Percentiles rank a stretch among this genome's conserved stretches.
Evolutionary conservation across 2,329 filamentous ascomycete genomes (phyloP).

Genomic region (Coleophoma eucalyptorum): DNA sequence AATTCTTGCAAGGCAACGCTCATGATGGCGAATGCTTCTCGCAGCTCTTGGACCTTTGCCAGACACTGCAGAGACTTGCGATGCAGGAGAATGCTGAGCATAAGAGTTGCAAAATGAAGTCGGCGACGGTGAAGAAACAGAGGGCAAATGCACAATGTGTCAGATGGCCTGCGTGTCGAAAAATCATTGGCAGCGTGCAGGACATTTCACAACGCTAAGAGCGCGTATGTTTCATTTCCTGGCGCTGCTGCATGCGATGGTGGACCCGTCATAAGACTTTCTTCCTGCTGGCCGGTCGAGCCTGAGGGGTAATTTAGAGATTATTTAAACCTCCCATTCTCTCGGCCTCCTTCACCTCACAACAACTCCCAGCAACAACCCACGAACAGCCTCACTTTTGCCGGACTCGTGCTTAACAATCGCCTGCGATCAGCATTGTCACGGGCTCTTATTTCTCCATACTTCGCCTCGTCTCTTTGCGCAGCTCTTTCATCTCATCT

Average conservation of each 20-base stretch:
- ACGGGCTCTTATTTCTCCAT: not conserved
- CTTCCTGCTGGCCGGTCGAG: not conserved
- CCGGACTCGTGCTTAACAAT: too few species aligned
- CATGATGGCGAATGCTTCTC: too few species aligned
- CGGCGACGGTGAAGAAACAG: constrained; percentile 13
- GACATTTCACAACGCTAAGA: constrained; percentile 16
- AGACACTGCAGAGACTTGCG: too few species aligned
- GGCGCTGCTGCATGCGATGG: not conserved
- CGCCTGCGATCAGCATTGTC: too few species aligned
- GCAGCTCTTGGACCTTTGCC: too few species aligned
- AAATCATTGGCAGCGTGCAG: constrained; percentile 17
- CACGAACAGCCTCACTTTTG: not conserved
- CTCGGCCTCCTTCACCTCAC: not conserved
- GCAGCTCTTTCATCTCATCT: constrained; percentile 7
- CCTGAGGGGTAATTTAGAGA: constrained; percentile 1
- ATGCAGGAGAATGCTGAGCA: not conserved
- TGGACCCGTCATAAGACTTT: constrained; percentile 5
- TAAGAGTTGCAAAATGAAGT: not conserved
- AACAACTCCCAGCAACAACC: not conserved
- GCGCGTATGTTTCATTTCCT: constrained; percentile 10
- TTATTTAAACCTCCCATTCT: not conserved
- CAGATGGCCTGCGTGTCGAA: constrained; percentile 20
- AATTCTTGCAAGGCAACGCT: too few species aligned
- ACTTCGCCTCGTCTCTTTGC: not conserved
- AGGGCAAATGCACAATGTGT: constrained; percentile 9